Base-by-base conservation (phyloP, 2,329 filamentous ascomycete genomes). In the Nigrospora osmanthi region DNA sequence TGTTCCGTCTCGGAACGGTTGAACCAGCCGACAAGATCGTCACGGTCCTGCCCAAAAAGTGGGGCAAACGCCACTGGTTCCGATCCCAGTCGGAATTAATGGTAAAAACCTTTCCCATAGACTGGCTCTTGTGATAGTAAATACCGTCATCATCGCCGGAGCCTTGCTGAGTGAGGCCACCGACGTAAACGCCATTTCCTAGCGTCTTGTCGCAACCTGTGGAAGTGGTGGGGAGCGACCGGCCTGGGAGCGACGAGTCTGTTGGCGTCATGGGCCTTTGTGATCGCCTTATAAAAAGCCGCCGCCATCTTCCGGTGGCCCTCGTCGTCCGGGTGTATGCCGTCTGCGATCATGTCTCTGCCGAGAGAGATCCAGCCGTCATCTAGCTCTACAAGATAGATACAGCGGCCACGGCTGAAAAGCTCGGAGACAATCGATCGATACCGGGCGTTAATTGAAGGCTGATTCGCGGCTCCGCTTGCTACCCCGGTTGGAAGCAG, bases 101-200 rank as follows among this genome's bases (percentile, higher is more conserved):
- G 3, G 48, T 50, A 11, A 49, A 35, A 11, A 54, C 37, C 19
- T 49, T 48, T 17, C 50, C 50, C 42, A 38, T 52, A 7, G 38
- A 42, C 19, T 51, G 12, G 33, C 46, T 49, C 4, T 46, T 44
- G 44, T 63, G 61, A 12, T 46, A 19, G 42, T 64, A 65, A 1
- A 50, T 54, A 9, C 56, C 55, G 44, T 64, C 58, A 11, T 62
- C 52, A 12, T 49, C 16, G 12, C 61, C 60, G 30, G 48, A 54
- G 11, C 60, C 58, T 5, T 36, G 42, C 38, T 63, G 60, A 3
- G 58, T 62, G 10, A 51, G 32, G 5, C 53, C 51, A 15, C 54
- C 58, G 1, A 51, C 52, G 19, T 52, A 44, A 2, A 51, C 38
- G 2, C 58, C 57, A 35, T 44, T 40, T 3, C 53, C 58, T 4